phyloP scores from a whole-genome alignment of 345 rosid genomes.

The Gossypium thurberi region DNA sequence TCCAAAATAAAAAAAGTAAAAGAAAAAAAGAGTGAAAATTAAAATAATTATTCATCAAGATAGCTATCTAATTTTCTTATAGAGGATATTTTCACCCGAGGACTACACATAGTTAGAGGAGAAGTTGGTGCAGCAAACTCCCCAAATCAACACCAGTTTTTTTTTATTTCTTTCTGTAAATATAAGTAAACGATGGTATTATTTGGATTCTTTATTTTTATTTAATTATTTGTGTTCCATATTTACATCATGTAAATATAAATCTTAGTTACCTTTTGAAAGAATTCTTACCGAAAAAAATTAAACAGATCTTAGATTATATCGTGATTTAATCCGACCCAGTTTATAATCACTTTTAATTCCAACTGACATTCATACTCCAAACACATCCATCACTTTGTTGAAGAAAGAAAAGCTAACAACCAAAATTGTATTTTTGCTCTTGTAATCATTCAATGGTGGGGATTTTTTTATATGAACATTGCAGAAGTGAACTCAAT shows the following conservation, averaged over 20 bases:
- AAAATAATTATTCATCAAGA: neutral
- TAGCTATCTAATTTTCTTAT: neutral
- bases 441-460: neutral
- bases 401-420: slow-evolving; percentile 1
- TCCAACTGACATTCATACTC: neutral
- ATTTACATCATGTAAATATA: too few species aligned
- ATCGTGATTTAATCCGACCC: too few species aligned
- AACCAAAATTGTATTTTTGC: neutral
- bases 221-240: too few species aligned
- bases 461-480: neutral
- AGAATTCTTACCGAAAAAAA: fast-evolving
- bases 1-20: too few species aligned
- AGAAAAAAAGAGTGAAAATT: too few species aligned
- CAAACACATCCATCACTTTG: neutral
- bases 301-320: too few species aligned
- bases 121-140: slow-evolving; percentile 43
- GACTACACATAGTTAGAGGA: slow-evolving; percentile 11
- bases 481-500: neutral
- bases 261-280: too few species aligned
- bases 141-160: slow-evolving; percentile 18
- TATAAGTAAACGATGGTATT: neutral
- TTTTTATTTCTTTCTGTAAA: neutral
- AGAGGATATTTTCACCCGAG: slow-evolving; percentile 12
- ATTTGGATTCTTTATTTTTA: too few species aligned
- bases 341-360: too few species aligned